Evolutionary conservation across 192 early-diverging fungal species (phyloP), one percentile per base, ranked within the genome.

Genomic region (Linnemannia schmuckeri): DNA sequence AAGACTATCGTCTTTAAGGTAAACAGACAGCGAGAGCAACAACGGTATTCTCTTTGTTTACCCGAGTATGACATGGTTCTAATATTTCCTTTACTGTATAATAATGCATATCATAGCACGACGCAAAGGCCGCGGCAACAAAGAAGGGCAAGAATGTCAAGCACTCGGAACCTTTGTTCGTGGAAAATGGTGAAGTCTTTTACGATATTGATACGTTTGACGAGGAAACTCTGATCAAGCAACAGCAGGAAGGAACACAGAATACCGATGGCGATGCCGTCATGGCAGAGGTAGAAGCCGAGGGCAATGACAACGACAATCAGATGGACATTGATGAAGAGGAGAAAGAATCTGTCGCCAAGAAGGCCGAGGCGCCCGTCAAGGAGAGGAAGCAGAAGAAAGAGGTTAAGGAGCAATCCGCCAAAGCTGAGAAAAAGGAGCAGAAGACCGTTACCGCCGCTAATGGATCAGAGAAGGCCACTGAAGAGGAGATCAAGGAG

Each of bases 161-260:
- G 20, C 91, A 91, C 27, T 89, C 84, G 37, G 88, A 88, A 24
- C 93, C 93, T 30, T 73, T 94, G 30, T 46, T 78, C 6, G 79
- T 90, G 6, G 82, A 89, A 24, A 92, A 93, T 40, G 88, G 80
- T 63, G 83, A 80, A 8, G 76, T 90, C 0, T 97, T 92, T 80
- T 94, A 96, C 66, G 90, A 92, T 77, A 89, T 98, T 37, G 97
- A 97, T 81, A 96, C 95, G 37, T 97, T 96, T 90, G 90, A 95
- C 57, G 95, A 97, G 71, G 89, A 93, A 70, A 47, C 71, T 33
- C 70, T 84, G 20, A 68, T 40, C n/a, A 72, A 85, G 63, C 81
- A 37, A n/a, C 33, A 70, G 82, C 89, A 74, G 57, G 72, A 83
- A n/a, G 75, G 78, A 79, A 12, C 47, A 9, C 82, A 76, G 22